A percentile compares a stretch with the other conserved stretches of the same genome.
These are phyloP conservation scores for Kwoniella shandongensis DNA, from an alignment of 768 basidiomycete species.

Conservation along the genomic window DNA sequence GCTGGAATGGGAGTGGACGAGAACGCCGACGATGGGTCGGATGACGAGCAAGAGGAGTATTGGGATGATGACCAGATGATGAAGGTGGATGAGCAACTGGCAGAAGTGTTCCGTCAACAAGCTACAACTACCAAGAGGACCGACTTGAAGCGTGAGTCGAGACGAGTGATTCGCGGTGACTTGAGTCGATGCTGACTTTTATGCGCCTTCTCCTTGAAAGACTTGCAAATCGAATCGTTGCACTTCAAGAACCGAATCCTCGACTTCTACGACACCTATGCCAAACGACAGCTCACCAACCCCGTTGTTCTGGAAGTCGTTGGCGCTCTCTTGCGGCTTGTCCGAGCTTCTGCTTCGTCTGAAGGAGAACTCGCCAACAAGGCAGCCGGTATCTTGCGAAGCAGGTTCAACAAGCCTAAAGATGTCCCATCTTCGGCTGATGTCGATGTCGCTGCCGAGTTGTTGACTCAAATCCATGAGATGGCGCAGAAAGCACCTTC, in stretches of 20 bases:
- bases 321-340: slow-evolving; percentile 73
- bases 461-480: slow-evolving; percentile 67
- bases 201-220: slow-evolving; percentile 29
- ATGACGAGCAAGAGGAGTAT: slow-evolving; percentile 58
- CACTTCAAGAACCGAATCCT: slow-evolving; percentile 96
- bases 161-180: neutral
- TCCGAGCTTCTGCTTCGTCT: slow-evolving; percentile 66
- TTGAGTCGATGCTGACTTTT: neutral
- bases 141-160: slow-evolving; percentile 43
- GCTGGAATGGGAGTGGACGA: slow-evolving; percentile 60
- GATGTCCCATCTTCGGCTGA: slow-evolving; percentile 60
- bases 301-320: slow-evolving; percentile 67
- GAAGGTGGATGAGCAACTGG: slow-evolving; percentile 88
- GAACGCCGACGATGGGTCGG: slow-evolving; percentile 61
- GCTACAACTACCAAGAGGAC: slow-evolving; percentile 27
- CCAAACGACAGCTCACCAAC: slow-evolving; percentile 75
- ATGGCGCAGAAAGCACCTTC: slow-evolving; percentile 69
- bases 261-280: slow-evolving; percentile 84
- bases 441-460: slow-evolving; percentile 57
- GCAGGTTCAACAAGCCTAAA: slow-evolving; percentile 71
- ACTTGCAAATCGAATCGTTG: slow-evolving; percentile 79
- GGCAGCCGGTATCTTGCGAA: slow-evolving; percentile 72
- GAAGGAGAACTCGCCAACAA: slow-evolving; percentile 89
- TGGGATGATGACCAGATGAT: slow-evolving; percentile 99
- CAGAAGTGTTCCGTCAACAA: slow-evolving; percentile 75